Base-by-base conservation (phyloP, 2,329 filamentous ascomycete genomes). In the Phialemonium atrogriseum region DNA sequence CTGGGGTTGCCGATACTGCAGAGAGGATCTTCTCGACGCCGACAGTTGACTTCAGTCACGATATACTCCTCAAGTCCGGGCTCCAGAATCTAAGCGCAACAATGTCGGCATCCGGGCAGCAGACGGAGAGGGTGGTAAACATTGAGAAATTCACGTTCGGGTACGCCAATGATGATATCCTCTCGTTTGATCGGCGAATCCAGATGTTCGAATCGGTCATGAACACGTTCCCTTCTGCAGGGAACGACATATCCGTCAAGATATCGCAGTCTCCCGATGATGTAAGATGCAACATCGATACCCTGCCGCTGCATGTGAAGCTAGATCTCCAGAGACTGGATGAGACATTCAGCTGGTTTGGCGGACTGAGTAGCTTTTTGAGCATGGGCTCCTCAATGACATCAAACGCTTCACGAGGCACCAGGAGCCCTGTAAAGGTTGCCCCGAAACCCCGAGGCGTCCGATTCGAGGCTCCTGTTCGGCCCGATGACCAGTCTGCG, bases 301-400 rank as follows among this genome's bases (percentile, higher is more conserved):
- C 87, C 1, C 66, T 93, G 8, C 86, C 88, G 5, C 55, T 95
- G 2, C 74, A 80, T 36, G 54, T 94, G 8, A 73, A 78, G 35
- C 58, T 96, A 24, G 84, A 96, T 49, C 61, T 95, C 11, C 79
- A 81, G 41, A 73, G 75, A 34, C 60, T 96, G 14, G 91, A 96
- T 45, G 87, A 94, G 46, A 84, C 84, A 0, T 77, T 96, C 37
- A 76, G 77, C 34, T 86, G 84, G 68, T 88, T 95, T 56, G 91
- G 91, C 21, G 91, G 91, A 0, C 64, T 98, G 25, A 94, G 88
- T 53, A 86, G 87, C 42, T 81, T 98, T 32, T 63, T 98, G 25
- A 93, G 91, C 46, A 73, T 95, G 52, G 84, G 87, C 40, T 83
- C 74, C 37, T 94, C 89, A 0, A 82, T 94, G 40, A 76, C 80